These are phyloP conservation scores for Sicyos edulis DNA, from an alignment of 306 rosid genomes.

Conservation along the genomic window DNA sequence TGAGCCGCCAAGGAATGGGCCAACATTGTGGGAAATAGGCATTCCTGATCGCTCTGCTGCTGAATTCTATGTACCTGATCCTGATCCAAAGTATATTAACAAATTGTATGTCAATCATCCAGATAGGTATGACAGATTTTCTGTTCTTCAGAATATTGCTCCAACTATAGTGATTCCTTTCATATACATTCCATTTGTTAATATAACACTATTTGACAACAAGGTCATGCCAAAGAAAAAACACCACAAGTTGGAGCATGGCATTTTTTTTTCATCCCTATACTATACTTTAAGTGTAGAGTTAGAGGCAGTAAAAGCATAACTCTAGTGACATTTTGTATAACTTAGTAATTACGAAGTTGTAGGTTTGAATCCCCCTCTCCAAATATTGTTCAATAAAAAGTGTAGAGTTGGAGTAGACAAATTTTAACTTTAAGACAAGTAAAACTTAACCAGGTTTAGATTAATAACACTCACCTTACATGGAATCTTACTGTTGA, in stretches of 20 bases:
- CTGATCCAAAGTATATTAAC: slow-evolving; percentile 65
- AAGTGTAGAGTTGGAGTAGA: too few relatives aligned
- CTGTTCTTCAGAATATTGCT: not conserved
- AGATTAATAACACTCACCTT: not conserved
- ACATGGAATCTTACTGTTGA: not conserved
- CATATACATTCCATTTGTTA: not conserved
- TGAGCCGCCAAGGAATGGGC: slow-evolving; percentile 77
- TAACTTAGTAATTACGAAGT: too few relatives aligned
- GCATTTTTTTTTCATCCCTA: too few relatives aligned
- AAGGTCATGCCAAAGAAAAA: too few relatives aligned
- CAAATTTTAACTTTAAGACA: too few relatives aligned
- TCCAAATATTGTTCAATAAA: too few relatives aligned
- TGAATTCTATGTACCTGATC: slow-evolving; percentile 76
- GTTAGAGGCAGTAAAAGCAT: not conserved
- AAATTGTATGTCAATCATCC: slow-evolving; percentile 70
- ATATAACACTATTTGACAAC: not conserved
- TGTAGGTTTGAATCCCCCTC: too few relatives aligned
- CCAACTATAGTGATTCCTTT: not conserved
- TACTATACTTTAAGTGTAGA: too few relatives aligned
- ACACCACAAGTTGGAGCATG: too few relatives aligned
- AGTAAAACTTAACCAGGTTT: not conserved
- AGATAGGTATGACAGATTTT: slow-evolving; percentile 45
- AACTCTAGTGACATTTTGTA: too few relatives aligned
- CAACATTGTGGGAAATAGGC: slow-evolving; percentile 93
- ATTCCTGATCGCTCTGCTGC: slow-evolving; percentile 79